phyloP scores from a whole-genome alignment of 345 rosid genomes.

The Eucalyptus polybractea region DNA sequence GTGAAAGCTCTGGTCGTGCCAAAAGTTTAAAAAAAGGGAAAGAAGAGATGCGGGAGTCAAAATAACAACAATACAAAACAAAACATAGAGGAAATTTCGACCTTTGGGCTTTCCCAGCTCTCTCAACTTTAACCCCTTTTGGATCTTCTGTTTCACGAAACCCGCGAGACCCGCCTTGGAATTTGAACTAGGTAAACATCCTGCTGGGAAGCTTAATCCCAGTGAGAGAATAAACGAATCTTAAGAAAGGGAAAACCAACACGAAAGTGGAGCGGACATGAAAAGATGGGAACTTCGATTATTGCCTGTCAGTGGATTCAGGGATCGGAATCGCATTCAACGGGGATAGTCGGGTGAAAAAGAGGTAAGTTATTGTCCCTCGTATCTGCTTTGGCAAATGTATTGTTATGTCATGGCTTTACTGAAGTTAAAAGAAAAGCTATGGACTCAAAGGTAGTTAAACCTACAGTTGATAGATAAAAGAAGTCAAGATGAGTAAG shows the following conservation, averaged over 20 bases:
- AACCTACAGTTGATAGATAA: not conserved
- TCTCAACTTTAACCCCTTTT: not conserved
- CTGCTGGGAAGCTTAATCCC: not conserved
- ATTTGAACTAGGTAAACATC: not conserved
- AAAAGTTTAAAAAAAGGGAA: accelerated
- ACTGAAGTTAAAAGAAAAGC: not conserved
- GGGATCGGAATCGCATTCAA: not conserved
- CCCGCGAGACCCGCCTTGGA: not conserved
- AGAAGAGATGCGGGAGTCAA: not conserved
- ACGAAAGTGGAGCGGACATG: not conserved
- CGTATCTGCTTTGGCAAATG: not conserved
- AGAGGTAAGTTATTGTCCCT: not conserved
- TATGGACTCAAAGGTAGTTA: not conserved
- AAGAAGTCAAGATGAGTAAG: not conserved
- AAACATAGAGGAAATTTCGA: not conserved
- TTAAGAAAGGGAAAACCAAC: not conserved
- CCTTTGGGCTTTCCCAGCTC: not conserved
- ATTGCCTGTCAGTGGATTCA: not conserved
- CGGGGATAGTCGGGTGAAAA: not conserved
- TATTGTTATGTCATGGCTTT: not conserved
- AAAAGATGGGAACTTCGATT: not conserved
- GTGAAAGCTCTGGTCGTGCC: not conserved
- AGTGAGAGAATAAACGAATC: not conserved
- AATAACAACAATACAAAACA: not conserved
- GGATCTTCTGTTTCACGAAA: not conserved